A percentile compares a stretch with the other conserved stretches of the same genome.
phyloP scores from a whole-genome alignment of 2,329 filamentous ascomycete genomes.

The Fusarium camptoceras region DNA sequence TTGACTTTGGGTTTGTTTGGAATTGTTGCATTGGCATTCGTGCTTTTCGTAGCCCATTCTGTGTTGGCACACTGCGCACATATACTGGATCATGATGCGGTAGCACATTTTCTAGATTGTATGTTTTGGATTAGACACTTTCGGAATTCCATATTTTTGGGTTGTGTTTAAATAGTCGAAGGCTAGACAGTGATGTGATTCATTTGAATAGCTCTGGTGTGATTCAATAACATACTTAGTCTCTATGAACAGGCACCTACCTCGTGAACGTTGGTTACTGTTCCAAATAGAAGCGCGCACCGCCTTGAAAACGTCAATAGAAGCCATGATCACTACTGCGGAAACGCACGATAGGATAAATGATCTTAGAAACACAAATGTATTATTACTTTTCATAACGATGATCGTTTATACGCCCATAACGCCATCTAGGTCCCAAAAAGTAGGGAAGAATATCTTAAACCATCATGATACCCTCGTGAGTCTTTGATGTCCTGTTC shows the following conservation, averaged over 20 bases:
- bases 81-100: conserved; percentile 2
- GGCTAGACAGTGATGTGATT: too few relatives aligned
- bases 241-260: too few relatives aligned
- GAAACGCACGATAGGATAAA: fast-evolving
- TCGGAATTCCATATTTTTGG: fast-evolving
- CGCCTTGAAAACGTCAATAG: too few relatives aligned
- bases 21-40: not conserved
- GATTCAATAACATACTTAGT: not conserved
- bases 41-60: conserved; percentile 3
- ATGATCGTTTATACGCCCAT: not conserved
- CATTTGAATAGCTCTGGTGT: not conserved
- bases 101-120: conserved; percentile 5
- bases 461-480: too few relatives aligned
- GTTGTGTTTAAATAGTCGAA: too few relatives aligned
- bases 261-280: too few relatives aligned
- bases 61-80: not conserved
- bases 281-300: too few relatives aligned
- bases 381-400: not conserved
- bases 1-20: fast-evolving
- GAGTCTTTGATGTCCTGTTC: not conserved
- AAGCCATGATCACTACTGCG: too few relatives aligned
- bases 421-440: too few relatives aligned
- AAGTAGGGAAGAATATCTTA: too few relatives aligned
- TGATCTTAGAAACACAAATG: too few relatives aligned
- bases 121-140: not conserved